Percentiles rank a stretch among this genome's conserved stretches.
phyloP scores from a whole-genome alignment of 495 filamentous ascomycete genomes.

The Halenospora varia region DNA sequence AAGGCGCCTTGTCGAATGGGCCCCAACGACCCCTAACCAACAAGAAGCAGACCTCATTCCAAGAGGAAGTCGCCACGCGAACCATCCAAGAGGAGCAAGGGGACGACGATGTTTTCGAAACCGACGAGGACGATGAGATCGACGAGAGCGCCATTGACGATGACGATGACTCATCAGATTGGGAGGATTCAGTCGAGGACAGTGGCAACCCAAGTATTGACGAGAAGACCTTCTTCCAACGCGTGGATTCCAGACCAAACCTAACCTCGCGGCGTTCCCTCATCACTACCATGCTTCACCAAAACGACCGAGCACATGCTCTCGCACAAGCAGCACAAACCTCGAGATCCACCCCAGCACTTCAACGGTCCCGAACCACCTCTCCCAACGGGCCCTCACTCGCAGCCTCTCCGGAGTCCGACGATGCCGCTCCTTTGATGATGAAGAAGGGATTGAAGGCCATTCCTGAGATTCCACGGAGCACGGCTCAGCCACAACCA shows the following conservation, averaged over 20 bases:
- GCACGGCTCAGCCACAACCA: slow-evolving; percentile 64
- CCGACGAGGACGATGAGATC: slow-evolving; percentile 60
- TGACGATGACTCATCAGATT: slow-evolving; percentile 80
- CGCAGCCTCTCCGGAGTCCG: slow-evolving; percentile 65
- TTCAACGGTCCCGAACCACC: slow-evolving; percentile 72
- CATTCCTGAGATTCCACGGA: slow-evolving; percentile 66
- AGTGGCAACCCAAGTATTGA: slow-evolving; percentile 77
- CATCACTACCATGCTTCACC: slow-evolving; percentile 84
- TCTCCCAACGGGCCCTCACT: slow-evolving; percentile 72
- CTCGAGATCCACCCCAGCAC: slow-evolving; percentile 75
- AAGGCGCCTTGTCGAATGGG: slow-evolving; percentile 51
- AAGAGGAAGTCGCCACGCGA: slow-evolving; percentile 65
- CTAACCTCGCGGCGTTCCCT: slow-evolving; percentile 83
- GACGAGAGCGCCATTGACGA: slow-evolving; percentile 86
- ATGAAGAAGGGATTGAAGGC: slow-evolving; percentile 56
- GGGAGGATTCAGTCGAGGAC: slow-evolving; percentile 91
- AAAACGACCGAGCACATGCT: slow-evolving; percentile 59
- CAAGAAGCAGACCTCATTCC: slow-evolving; percentile 84
- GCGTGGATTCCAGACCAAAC: slow-evolving; percentile 85
- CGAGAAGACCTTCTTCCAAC: slow-evolving; percentile 75
- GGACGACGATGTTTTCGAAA: slow-evolving; percentile 72
- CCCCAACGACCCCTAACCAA: slow-evolving; percentile 32
- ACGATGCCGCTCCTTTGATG: slow-evolving; percentile 66
- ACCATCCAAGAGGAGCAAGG: slow-evolving; percentile 55
- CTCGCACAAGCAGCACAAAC: slow-evolving; percentile 51